Conservation (phyloP, 495 filamentous ascomycete species). For the Diplogelasinospora grovesii region DNA sequence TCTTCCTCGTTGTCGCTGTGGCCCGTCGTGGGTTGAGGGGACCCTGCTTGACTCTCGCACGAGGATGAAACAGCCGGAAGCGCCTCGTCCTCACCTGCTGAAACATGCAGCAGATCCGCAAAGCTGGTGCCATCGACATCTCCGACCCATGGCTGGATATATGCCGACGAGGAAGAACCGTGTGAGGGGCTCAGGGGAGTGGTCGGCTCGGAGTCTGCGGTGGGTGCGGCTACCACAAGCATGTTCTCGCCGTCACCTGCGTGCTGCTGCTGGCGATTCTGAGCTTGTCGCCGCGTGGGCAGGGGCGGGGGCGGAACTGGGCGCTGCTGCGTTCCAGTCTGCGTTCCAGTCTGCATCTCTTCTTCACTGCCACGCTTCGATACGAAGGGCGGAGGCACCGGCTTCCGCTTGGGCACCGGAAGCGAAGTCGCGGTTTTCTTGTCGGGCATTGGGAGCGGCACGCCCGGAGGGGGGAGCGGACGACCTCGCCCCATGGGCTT, state of each 20-base stretch:
- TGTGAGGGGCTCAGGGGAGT: conserved; percentile 34
- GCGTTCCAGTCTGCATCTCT: conserved; percentile 17
- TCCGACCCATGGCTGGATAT: conserved; percentile 40
- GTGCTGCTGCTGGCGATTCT: conserved; percentile 18
- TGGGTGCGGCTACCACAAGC: conserved; percentile 56
- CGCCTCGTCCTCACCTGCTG: not conserved
- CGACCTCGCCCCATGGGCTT: conserved; percentile 70
- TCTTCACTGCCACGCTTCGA: conserved; percentile 16
- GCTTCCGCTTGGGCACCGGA: conserved; percentile 48
- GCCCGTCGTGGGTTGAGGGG: too few relatives aligned
- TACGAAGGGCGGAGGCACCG: conserved; percentile 37
- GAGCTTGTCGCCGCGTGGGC: conserved; percentile 22
- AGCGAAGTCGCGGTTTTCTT: conserved; percentile 47
- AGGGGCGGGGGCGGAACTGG: conserved; percentile 41
- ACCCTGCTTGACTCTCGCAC: too few relatives aligned
- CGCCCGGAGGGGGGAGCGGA: conserved; percentile 68
- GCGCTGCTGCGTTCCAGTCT: conserved; percentile 29
- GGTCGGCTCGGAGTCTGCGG: conserved; percentile 48
- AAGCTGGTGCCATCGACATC: conserved; percentile 26
- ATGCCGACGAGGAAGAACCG: conserved; percentile 22
- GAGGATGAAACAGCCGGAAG: too few relatives aligned
- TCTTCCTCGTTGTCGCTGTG: conserved; percentile 20
- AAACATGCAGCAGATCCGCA: too few relatives aligned
- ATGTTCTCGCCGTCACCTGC: conserved; percentile 39
- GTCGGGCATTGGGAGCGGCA: conserved; percentile 53